A percentile compares a stretch with the other conserved stretches of the same genome.
phyloP scores from a whole-genome alignment of 768 basidiomycete species.

The Hericium rajendrae region DNA sequence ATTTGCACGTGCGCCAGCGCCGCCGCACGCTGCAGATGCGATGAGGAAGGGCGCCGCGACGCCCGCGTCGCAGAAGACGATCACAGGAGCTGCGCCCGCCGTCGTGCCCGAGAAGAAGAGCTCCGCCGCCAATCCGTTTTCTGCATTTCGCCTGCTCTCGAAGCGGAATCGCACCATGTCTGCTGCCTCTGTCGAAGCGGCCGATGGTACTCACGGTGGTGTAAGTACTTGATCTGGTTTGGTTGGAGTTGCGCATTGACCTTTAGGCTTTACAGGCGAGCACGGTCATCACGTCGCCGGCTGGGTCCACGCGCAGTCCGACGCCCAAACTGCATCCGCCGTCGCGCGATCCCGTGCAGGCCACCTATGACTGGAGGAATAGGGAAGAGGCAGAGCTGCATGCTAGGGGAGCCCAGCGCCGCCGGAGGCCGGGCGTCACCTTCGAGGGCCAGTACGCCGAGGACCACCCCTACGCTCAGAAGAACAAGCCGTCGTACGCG shows the following conservation, averaged over 20 bases:
- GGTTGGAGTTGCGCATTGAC: too few species aligned
- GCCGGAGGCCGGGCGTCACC: conserved; percentile 25
- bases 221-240: conserved; percentile 31
- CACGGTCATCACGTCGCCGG: conserved; percentile 68
- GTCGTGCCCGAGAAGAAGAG: neutral
- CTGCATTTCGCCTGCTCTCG: conserved; percentile 53
- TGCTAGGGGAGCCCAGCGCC: conserved; percentile 23
- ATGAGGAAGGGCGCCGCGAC: conserved; percentile 3
- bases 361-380: conserved; percentile 65
- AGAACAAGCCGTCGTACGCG: conserved; percentile 7
- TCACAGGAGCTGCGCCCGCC: neutral
- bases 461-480: conserved; percentile 16
- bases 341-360: conserved; percentile 51
- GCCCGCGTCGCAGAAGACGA: conserved; percentile 4
- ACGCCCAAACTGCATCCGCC: conserved; percentile 49
- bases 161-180: conserved; percentile 62
- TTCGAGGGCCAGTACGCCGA: conserved; percentile 20
- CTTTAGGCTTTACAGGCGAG: conserved; percentile 36
- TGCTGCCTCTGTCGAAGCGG: conserved; percentile 65
- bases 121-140: conserved; percentile 29
- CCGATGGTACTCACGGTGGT: conserved; percentile 55
- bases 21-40: conserved; percentile 5
- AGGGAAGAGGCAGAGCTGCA: conserved; percentile 44
- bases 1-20: neutral
- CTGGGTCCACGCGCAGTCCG: conserved; percentile 56